These are phyloP conservation scores for Ustilago crameri DNA, from an alignment of 1,284 basidiomycete genomes.

Conservation along the genomic window DNA sequence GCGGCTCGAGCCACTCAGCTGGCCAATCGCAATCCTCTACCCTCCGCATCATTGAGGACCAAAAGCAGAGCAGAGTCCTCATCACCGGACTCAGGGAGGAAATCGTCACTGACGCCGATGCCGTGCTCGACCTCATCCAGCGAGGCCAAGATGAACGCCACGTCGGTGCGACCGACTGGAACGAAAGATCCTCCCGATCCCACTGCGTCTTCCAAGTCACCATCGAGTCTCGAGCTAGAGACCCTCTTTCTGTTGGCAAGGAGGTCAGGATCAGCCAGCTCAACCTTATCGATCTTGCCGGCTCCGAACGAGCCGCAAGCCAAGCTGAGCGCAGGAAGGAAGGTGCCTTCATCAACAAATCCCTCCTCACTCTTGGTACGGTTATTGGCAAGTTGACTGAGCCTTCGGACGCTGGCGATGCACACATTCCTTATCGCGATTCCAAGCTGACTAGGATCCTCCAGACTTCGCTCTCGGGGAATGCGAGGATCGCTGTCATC, in stretches of 20 bases:
- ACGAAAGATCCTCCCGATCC: conserved; percentile 90
- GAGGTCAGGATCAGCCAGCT: conserved; percentile 67
- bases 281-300: conserved; percentile 74
- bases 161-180: conserved; percentile 97
- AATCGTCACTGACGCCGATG: conserved; percentile 71
- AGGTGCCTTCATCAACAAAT: conserved; percentile 68
- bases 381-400: conserved; percentile 74
- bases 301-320: conserved; percentile 72
- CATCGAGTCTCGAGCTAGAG: conserved; percentile 54
- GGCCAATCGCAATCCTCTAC: conserved; percentile 17
- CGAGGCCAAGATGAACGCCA: conserved; percentile 87
- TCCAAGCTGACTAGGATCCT: conserved; percentile 72
- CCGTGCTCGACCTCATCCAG: conserved; percentile 76
- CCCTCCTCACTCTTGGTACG: conserved; percentile 71
- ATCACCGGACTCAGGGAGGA: conserved; percentile 72
- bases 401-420: conserved; percentile 21
- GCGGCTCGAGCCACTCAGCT: conserved; percentile 11
- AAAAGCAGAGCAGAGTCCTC: conserved; percentile 69
- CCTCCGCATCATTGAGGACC: conserved; percentile 66
- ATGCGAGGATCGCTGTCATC: conserved; percentile 73
- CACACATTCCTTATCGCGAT: conserved; percentile 73
- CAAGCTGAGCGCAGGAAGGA: conserved; percentile 72
- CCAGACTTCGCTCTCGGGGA: conserved; percentile 73
- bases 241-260: conserved; percentile 12
- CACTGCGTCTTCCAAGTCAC: conserved; percentile 78